Evolutionary conservation across 2,329 filamentous ascomycete species (phyloP), one percentile per base, ranked within the genome.

Genomic region (Fusarium graminum): DNA sequence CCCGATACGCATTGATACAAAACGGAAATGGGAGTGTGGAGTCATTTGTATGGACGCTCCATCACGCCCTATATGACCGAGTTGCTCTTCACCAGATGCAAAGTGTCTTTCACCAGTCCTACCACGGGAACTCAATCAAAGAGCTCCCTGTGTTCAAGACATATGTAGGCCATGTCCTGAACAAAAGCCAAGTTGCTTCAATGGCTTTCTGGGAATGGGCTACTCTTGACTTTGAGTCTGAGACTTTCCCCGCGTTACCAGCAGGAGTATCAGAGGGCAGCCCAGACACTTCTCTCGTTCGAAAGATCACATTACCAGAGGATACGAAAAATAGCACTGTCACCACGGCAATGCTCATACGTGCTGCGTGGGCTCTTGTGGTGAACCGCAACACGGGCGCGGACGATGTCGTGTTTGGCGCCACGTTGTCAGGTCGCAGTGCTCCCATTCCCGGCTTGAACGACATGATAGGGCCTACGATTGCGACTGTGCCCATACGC

Each of bases 361-460:
- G 52, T 9, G 43, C 52, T 9, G 52, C 52, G n/a, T 55, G 36
- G 52, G 43, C 52, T 2, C 28, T 55, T 7, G 36, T 55, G 2
- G 28, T 51, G 10, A 4, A 34, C 22, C 75, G 77, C 8, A 88
- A 88, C 63, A 70, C 79, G 3, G 83, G 61, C 2, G 60, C 57
- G 0, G 32, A 76, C 3, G 80, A 82, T 50, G 74, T 82, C 12
- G 71, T 79, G 7, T 82, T 82, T 49, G 81, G 81, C 1, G 75
- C 77, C 52, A 82, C 80, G 0, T 67, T 82, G 2, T 80, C 80
- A 4, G 81, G 81, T 9, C 75, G 81, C 25, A 68, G 68, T 4
- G 65, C 60, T 2, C 50, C 70, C 2, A 50, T 76, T 4, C 12
- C 29, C 2, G 32, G 32, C 5, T n/a, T 53, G 12, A 7, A 45